Evolutionary conservation across 148 eudicot genomes (phyloP).

Genomic region (Salicornia ramosissima): DNA sequence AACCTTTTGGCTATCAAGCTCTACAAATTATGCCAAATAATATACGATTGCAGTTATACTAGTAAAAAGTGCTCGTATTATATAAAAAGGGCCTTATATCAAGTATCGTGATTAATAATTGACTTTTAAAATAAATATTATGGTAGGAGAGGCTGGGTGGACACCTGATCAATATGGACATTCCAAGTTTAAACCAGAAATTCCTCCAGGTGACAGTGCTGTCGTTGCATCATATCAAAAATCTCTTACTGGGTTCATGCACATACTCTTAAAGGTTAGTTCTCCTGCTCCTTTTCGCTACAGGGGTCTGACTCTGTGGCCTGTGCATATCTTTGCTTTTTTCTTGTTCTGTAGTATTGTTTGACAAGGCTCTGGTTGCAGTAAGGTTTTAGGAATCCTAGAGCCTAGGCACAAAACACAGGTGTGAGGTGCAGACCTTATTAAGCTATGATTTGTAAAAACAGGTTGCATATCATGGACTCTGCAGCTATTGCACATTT

Average conservation of each 20-base stretch:
- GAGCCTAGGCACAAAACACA: too few relatives aligned
- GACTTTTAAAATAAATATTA: slow-evolving; percentile 11
- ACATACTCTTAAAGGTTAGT: slow-evolving; percentile 72
- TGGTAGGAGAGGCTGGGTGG: slow-evolving; percentile 92
- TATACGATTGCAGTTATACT: too few relatives aligned
- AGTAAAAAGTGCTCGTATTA: too few relatives aligned
- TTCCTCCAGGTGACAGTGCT: slow-evolving; percentile 49
- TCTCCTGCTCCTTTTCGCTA: slow-evolving; percentile 1
- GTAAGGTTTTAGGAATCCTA: background rate
- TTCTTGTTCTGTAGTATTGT: slow-evolving; percentile 3
- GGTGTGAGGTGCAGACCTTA: too few relatives aligned
- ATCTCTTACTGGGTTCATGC: slow-evolving; percentile 69
- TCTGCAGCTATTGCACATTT: too few relatives aligned
- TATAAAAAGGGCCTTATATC: too few relatives aligned
- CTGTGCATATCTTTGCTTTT: background rate
- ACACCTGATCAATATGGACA: slow-evolving; percentile 93
- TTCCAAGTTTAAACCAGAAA: slow-evolving; percentile 57
- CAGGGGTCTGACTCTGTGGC: background rate
- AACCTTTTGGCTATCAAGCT: too few relatives aligned
- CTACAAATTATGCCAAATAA: too few relatives aligned
- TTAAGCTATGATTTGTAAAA: too few relatives aligned
- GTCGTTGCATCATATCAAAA: slow-evolving; percentile 42
- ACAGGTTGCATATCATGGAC: too few relatives aligned
- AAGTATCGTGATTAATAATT: background rate
- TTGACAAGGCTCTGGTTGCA: background rate